phyloP scores from a whole-genome alignment of 306 rosid species.

The Morella rubra region DNA sequence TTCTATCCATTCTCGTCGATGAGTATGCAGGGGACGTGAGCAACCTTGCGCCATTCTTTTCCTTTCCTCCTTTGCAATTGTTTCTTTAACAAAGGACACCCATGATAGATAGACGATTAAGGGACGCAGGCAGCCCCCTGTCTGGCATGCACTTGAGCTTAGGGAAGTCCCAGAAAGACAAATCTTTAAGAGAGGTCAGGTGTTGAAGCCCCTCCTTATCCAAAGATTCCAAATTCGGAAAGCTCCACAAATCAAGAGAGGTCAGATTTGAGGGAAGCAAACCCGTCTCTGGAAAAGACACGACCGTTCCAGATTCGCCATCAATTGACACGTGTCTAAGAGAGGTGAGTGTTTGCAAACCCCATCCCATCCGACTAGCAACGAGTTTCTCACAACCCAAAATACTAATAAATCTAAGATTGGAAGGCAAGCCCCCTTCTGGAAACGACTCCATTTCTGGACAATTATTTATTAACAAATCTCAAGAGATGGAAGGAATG shows the following conservation, averaged over 20 bases:
- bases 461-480: neutral
- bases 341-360: constrained; percentile 10
- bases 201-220: neutral
- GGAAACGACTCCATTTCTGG: constrained; percentile 29
- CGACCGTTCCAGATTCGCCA: constrained; percentile 1
- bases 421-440: constrained; percentile 26
- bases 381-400: neutral
- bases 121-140: no score
- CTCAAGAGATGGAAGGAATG: constrained; percentile 17
- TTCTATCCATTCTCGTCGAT: no score
- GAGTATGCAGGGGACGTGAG: no score
- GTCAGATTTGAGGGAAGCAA: neutral
- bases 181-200: neutral
- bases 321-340: neutral
- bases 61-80: no score
- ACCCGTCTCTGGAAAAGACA: neutral
- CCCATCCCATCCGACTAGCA: constrained; percentile 3
- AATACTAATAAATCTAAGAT: neutral
- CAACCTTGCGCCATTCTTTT: no score
- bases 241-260: fast-evolving
- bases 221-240: neutral
- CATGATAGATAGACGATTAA: no score
- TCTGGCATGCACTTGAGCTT: no score
- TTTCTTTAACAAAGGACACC: no score
- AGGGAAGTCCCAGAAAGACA: no score